Evolutionary conservation across 2,329 filamentous ascomycete genomes (phyloP).

Genomic region (Emericellopsis cladophorae): DNA sequence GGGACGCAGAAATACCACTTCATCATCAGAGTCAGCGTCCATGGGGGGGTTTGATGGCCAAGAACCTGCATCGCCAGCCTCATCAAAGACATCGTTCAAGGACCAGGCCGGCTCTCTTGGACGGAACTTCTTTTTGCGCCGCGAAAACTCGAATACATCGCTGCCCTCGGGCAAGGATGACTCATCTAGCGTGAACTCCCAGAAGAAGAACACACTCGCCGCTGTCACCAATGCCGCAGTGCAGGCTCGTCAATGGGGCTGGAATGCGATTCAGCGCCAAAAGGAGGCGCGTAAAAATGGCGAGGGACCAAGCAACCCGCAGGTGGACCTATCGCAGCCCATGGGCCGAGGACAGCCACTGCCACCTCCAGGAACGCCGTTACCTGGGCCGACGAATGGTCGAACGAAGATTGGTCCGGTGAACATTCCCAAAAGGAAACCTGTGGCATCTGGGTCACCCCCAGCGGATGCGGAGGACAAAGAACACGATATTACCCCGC

Average conservation of each 20-base stretch:
- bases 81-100: constrained; percentile 22
- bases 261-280: constrained; percentile 40
- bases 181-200: constrained; percentile 6
- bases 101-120: constrained; percentile 24
- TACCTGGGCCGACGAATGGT: constrained; percentile 53
- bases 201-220: constrained; percentile 37
- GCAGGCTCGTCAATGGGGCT: constrained; percentile 46
- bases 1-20: constrained; percentile 23
- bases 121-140: constrained; percentile 25
- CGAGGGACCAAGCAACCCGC: constrained; percentile 11
- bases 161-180: constrained; percentile 15
- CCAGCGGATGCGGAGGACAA: constrained; percentile 13
- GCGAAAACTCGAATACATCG: constrained; percentile 22
- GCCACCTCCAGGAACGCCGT: constrained; percentile 66
- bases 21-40: constrained; percentile 19
- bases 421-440: constrained; percentile 52
- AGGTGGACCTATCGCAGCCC: constrained; percentile 45
- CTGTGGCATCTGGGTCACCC: constrained; percentile 19
- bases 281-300: constrained; percentile 24
- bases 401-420: constrained; percentile 44
- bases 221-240: constrained; percentile 43
- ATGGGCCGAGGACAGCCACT: constrained; percentile 75
- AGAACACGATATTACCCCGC: constrained; percentile 2
- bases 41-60: constrained; percentile 7
- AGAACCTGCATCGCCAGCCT: constrained; percentile 13